These are phyloP conservation scores for Conticribra weissflogii DNA, from an alignment of 108 stramenopile genomes.

Conservation along the genomic window DNA sequence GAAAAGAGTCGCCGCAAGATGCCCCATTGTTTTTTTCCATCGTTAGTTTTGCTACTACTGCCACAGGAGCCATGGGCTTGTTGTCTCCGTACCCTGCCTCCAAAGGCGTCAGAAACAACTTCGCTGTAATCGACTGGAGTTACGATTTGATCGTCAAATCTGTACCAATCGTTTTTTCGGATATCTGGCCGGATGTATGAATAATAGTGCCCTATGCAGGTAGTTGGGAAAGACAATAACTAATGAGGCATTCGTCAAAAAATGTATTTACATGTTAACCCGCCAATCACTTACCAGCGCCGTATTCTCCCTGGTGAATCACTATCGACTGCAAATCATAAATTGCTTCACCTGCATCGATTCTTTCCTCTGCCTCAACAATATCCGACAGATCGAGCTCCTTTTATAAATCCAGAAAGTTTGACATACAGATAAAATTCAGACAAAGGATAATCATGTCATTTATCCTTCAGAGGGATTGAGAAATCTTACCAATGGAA, in stretches of 20 bases:
- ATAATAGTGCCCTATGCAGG: constrained; percentile 51
- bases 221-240: neutral
- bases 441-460: too few species aligned
- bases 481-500: constrained; percentile 61
- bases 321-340: constrained; percentile 86
- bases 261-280: neutral
- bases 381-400: constrained; percentile 27
- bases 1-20: constrained; percentile 39
- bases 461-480: too few species aligned
- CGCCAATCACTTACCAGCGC: constrained; percentile 55
- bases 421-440: too few species aligned
- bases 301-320: constrained; percentile 82
- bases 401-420: too few species aligned
- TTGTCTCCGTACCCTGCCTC: constrained; percentile 35
- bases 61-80: neutral
- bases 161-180: constrained; percentile 64
- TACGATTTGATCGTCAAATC: constrained; percentile 83
- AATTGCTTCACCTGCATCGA: constrained; percentile 20
- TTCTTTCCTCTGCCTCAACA: constrained; percentile 2
- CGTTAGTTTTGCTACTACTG: neutral
- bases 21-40: constrained; percentile 22
- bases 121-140: constrained; percentile 62
- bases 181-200: constrained; percentile 83
- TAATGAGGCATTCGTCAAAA: neutral
- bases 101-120: constrained; percentile 68